Conservation (phyloP, 441 rosid species). For the Mallotus repandus region DNA sequence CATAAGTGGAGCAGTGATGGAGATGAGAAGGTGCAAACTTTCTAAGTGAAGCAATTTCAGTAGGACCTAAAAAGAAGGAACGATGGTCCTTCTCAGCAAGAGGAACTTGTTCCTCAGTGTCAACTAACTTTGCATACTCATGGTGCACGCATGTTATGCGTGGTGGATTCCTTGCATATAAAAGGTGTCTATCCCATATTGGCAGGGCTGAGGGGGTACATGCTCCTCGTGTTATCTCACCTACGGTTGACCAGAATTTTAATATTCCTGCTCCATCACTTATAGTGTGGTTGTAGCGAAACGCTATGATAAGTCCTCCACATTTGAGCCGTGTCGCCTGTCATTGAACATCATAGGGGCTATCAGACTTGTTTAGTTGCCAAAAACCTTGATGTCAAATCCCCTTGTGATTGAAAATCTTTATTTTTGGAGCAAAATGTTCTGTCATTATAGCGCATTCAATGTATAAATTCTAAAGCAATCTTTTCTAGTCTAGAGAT, state of each 20-base stretch:
- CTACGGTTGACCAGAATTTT: constrained; percentile 33
- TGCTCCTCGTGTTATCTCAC: constrained; percentile 39
- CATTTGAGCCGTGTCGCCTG: constrained; percentile 47
- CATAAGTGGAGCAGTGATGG: constrained; percentile 31
- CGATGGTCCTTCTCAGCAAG: constrained; percentile 29
- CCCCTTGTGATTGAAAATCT: neutral
- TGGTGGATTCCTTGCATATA: constrained; percentile 33
- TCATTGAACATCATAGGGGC: neutral
- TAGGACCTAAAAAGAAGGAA: constrained; percentile 41
- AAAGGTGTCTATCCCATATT: constrained; percentile 42
- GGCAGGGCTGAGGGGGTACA: constrained; percentile 30
- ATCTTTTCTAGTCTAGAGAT: neutral
- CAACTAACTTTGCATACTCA: constrained; percentile 32
- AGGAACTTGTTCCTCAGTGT: constrained; percentile 10
- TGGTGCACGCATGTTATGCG: constrained; percentile 34
- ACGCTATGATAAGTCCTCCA: constrained; percentile 43
- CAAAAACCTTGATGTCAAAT: neutral
- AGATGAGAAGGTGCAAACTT: constrained; percentile 25
- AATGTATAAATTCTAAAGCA: neutral
- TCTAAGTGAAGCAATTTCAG: constrained; percentile 33
- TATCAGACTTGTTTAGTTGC: neutral
- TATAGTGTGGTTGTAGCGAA: constrained; percentile 47
- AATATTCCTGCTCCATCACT: constrained; percentile 37
- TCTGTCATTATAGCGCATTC: neutral
- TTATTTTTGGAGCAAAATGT: neutral